Conservation (phyloP, 768 basidiomycete genomes). For the Amanita brunnescens region DNA sequence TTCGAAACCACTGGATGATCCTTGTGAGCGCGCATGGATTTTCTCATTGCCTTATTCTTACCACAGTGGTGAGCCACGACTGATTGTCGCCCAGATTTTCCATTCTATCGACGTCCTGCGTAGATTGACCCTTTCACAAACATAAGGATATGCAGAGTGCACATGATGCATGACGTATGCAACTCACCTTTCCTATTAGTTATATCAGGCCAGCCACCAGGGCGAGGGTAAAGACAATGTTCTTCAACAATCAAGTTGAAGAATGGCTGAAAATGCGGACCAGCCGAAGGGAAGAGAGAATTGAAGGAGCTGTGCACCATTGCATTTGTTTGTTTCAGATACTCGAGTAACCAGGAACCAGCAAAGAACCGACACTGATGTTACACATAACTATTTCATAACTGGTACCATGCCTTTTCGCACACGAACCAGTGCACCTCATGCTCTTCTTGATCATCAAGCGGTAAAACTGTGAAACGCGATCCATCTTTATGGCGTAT, state of each 20-base stretch:
- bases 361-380: background rate
- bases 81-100: constrained; percentile 27
- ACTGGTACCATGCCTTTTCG: constrained; percentile 57
- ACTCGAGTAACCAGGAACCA: too few relatives aligned
- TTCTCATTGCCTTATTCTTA: constrained; percentile 30
- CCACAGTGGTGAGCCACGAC: constrained; percentile 30
- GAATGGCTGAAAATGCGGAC: constrained; percentile 18
- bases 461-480: constrained; percentile 18
- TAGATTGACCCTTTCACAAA: too few relatives aligned
- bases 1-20: constrained; percentile 50
- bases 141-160: constrained; percentile 13
- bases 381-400: constrained; percentile 9
- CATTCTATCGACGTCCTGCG: constrained; percentile 12
- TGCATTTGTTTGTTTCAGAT: too few relatives aligned
- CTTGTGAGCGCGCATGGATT: background rate
- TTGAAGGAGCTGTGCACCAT: constrained; percentile 9
- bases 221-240: background rate
- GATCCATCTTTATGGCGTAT: constrained; percentile 18
- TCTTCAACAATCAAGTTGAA: constrained; percentile 16
- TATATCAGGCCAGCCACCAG: background rate
- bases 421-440: constrained; percentile 50
- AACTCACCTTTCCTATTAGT: background rate
- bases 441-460: constrained; percentile 46
- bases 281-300: constrained; percentile 15
- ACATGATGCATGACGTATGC: too few relatives aligned